phyloP scores from a whole-genome alignment of 2,329 filamentous ascomycete species.

The Fusarium coffeatum region DNA sequence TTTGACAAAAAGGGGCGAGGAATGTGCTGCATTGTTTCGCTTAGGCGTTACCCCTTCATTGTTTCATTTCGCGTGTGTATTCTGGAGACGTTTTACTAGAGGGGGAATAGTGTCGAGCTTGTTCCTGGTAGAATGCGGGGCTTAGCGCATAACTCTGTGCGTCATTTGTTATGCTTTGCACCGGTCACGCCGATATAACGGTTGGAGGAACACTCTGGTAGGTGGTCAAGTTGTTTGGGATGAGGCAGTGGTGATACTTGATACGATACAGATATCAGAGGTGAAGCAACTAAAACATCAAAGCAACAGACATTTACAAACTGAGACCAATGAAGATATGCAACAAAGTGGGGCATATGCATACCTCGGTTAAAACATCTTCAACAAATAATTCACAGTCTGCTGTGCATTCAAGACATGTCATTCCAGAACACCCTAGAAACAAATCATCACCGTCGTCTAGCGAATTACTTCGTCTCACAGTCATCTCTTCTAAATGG shows the following conservation, averaged over 20 bases:
- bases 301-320: rapidly evolving
- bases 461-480: conserved; percentile 1
- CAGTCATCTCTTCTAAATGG: neutral
- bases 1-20: conserved; percentile 32
- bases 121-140: conserved; percentile 2
- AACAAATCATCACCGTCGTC: neutral
- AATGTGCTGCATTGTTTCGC: conserved; percentile 31
- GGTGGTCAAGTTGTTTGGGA: neutral
- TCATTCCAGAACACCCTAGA: conserved; percentile 4
- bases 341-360: neutral
- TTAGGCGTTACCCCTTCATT: conserved; percentile 31
- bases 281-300: neutral
- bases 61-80: conserved; percentile 19
- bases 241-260: neutral
- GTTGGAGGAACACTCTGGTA: neutral
- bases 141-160: conserved; percentile 11
- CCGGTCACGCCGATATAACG: neutral
- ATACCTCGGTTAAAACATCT: neutral
- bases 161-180: conserved; percentile 11
- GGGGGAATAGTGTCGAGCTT: neutral
- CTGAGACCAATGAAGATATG: neutral
- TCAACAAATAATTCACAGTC: neutral
- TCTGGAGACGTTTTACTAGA: neutral
- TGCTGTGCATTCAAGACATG: neutral
- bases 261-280: neutral